Conservation (phyloP, 75 land plant species). For the Pseudotsuga menziesii region DNA sequence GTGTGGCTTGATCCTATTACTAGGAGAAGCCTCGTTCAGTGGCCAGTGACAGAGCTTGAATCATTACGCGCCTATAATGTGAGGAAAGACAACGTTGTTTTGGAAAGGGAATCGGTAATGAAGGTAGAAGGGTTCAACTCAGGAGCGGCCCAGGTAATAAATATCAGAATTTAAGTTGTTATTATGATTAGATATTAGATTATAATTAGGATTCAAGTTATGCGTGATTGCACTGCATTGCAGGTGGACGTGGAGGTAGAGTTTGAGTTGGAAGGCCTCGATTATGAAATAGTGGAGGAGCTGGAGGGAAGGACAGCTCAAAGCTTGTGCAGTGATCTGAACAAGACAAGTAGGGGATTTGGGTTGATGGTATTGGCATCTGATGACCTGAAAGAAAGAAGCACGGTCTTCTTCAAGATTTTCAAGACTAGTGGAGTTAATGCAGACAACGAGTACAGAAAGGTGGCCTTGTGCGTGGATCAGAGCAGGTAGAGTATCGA, state of each 20-base stretch:
- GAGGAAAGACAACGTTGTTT: neutral
- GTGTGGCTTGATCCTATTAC: constrained; percentile 41
- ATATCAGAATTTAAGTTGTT: neutral
- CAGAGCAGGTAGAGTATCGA: constrained; percentile 10
- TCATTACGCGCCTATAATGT: constrained; percentile 14
- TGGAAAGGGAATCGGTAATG: neutral
- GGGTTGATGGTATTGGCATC: constrained; percentile 6
- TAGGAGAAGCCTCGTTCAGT: constrained; percentile 52
- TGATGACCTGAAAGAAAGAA: constrained; percentile 1
- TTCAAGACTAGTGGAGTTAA: neutral
- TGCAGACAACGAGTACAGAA: too few species aligned
- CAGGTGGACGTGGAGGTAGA: constrained; percentile 5
- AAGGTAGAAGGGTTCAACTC: neutral
- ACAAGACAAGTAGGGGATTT: too few species aligned
- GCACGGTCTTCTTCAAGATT: neutral
- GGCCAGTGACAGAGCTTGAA: constrained; percentile 68
- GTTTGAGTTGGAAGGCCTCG: neutral
- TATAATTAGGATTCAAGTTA: too few species aligned
- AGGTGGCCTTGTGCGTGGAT: constrained; percentile 3
- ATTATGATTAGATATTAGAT: too few species aligned
- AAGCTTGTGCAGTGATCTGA: neutral
- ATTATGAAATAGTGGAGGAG: neutral
- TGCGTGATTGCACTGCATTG: neutral
- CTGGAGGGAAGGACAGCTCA: neutral
- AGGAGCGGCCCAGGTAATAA: constrained; percentile 8